Percentiles rank a stretch among this genome's conserved stretches.
These are phyloP conservation scores for Fusarium praegraminearum DNA, from an alignment of 2,329 filamentous ascomycete genomes.

Conservation along the genomic window DNA sequence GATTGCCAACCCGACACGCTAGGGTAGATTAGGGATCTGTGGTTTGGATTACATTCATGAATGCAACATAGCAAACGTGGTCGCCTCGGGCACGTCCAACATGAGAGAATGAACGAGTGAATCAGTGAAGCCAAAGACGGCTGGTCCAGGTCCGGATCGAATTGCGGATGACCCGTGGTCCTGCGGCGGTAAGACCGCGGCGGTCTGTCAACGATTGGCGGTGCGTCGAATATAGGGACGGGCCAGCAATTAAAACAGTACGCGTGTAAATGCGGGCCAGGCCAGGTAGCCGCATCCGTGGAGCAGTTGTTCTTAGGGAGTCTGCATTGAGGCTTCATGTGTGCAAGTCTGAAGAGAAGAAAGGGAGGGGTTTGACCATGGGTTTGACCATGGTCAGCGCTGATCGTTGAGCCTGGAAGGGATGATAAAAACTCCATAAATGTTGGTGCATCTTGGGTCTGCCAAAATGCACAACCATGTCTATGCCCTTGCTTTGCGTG, in stretches of 20 bases:
- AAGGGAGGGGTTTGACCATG: slow-evolving; percentile 23
- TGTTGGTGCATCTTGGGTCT: slow-evolving; percentile 11
- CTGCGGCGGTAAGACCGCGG: slow-evolving; percentile 54
- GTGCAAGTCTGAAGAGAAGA: slow-evolving; percentile 42
- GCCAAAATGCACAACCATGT: not conserved
- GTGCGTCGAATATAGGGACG: slow-evolving; percentile 5
- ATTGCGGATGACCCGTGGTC: slow-evolving; percentile 49
- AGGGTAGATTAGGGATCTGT: not conserved
- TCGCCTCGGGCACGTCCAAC: slow-evolving; percentile 44
- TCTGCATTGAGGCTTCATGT: slow-evolving; percentile 33
- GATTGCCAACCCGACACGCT: not conserved
- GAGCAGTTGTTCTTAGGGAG: slow-evolving; percentile 1
- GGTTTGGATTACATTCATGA: slow-evolving; percentile 13
- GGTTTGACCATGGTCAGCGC: slow-evolving; percentile 31
- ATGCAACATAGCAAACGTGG: slow-evolving; percentile 46
- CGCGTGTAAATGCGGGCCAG: not conserved
- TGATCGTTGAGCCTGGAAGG: slow-evolving; percentile 43
- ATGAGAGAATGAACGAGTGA: slow-evolving; percentile 30
- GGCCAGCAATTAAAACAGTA: slow-evolving; percentile 7
- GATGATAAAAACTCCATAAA: slow-evolving; percentile 25
- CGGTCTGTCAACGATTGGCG: slow-evolving; percentile 49
- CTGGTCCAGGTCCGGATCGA: slow-evolving; percentile 44
- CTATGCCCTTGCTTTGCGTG: not conserved
- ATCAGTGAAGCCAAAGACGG: slow-evolving; percentile 20
- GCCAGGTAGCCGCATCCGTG: slow-evolving; percentile 9